A percentile compares a stretch with the other conserved stretches of the same genome.
Evolutionary conservation across 148 eudicot species (phyloP).

Genomic region (Mesembryanthemum crystallinum): DNA sequence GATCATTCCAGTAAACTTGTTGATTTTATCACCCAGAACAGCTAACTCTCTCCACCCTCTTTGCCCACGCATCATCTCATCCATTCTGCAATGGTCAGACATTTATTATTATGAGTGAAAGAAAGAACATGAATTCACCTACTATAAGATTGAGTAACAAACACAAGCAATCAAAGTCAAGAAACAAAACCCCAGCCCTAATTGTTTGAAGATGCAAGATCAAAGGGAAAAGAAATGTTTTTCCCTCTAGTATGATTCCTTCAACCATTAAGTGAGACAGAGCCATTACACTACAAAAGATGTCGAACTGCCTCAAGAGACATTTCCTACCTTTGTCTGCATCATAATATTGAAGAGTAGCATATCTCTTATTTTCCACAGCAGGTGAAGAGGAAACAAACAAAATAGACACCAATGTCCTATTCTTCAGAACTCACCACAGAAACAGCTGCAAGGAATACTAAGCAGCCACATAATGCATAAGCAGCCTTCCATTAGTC

Average conservation of each 20-base stretch:
- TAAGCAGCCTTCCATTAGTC: not conserved
- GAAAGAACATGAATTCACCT: not conserved
- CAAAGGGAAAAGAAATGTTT: too few relatives aligned
- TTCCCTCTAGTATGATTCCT: too few relatives aligned
- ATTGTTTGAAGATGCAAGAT: not conserved
- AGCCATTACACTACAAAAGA: not conserved
- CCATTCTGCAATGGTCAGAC: slow-evolving; percentile 70
- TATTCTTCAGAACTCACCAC: not conserved
- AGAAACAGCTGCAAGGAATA: not conserved
- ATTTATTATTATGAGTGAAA: slow-evolving; percentile 6
- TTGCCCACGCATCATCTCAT: slow-evolving; percentile 99
- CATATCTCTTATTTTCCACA: not conserved
- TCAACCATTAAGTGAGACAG: too few relatives aligned
- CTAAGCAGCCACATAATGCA: not conserved
- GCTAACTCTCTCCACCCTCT: slow-evolving; percentile 99
- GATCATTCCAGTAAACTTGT: slow-evolving; percentile 92
- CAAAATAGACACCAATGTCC: not conserved
- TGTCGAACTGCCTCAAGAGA: not conserved
- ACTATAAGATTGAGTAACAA: not conserved
- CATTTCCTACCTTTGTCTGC: not conserved
- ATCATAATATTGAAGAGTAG: not conserved
- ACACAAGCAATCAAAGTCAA: not conserved
- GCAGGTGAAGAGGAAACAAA: not conserved
- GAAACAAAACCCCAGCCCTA: not conserved
- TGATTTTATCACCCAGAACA: slow-evolving; percentile 83